A percentile compares a stretch with the other conserved stretches of the same genome.
Evolutionary conservation across 2,329 filamentous ascomycete genomes (phyloP).

Genomic region (Fusarium mundagurra): DNA sequence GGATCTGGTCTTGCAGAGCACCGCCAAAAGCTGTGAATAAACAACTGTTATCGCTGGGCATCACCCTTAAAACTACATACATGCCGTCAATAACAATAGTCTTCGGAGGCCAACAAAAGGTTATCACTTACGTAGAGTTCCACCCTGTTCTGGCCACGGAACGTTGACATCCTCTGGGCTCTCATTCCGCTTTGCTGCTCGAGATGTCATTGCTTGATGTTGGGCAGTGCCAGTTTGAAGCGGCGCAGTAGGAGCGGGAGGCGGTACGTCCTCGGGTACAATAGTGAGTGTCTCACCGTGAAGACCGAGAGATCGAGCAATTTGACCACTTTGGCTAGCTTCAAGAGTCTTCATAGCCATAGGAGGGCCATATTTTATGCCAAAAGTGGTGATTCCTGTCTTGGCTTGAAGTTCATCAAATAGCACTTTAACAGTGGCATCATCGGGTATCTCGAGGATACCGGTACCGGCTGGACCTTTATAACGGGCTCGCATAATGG

Average conservation of each 20-base stretch:
- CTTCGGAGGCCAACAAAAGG: neutral
- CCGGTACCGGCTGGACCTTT: conserved; percentile 79
- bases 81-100: conserved; percentile 38
- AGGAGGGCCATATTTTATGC: conserved; percentile 87
- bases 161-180: conserved; percentile 51
- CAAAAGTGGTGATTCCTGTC: conserved; percentile 73
- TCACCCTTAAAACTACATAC: conserved; percentile 80
- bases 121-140: conserved; percentile 57
- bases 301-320: conserved; percentile 59
- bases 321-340: conserved; percentile 60
- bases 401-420: conserved; percentile 68
- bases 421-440: conserved; percentile 72
- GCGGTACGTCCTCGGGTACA: conserved; percentile 51
- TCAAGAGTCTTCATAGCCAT: conserved; percentile 71
- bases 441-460: conserved; percentile 73
- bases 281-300: conserved; percentile 63
- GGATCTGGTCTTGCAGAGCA: conserved; percentile 70
- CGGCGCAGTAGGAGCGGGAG: conserved; percentile 20
- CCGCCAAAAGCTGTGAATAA: conserved; percentile 90
- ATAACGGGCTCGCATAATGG: conserved; percentile 76
- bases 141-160: conserved; percentile 60
- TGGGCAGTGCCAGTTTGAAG: conserved; percentile 7
- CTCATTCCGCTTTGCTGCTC: conserved; percentile 8
- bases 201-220: neutral
- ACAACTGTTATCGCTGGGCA: conserved; percentile 97